Conservation (phyloP, 331 rosid species). For the Arachis monticola region DNA sequence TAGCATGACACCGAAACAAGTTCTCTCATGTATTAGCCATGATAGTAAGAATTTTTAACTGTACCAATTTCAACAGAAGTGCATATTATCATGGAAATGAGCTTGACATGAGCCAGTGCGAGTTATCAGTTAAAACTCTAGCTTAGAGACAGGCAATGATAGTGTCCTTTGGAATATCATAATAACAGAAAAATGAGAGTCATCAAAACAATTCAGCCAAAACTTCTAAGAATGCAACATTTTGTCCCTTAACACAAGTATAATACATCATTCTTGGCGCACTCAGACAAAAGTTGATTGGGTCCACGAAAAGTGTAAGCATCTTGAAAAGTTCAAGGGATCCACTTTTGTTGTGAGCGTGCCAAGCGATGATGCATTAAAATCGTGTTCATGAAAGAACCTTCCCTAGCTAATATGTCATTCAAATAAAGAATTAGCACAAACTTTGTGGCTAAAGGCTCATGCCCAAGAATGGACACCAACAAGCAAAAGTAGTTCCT, state of each 20-base stretch:
- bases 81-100: not conserved
- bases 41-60: not conserved
- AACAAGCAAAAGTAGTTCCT: slow-evolving; percentile 10
- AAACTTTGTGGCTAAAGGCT: slow-evolving; percentile 9
- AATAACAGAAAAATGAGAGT: slow-evolving; percentile 14
- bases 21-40: not conserved
- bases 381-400: too few species aligned
- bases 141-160: not conserved
- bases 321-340: too few species aligned
- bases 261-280: too few species aligned
- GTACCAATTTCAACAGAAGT: slow-evolving; percentile 4
- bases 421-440: slow-evolving; percentile 22
- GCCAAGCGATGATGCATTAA: too few species aligned
- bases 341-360: too few species aligned
- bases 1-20: not conserved
- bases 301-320: too few species aligned
- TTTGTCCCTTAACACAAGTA: too few species aligned
- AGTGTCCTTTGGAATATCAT: not conserved
- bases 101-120: not conserved
- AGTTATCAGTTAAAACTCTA: not conserved
- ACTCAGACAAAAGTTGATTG: too few species aligned
- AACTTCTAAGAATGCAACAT: slow-evolving; percentile 1
- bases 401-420: not conserved
- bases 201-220: slow-evolving; percentile 5
- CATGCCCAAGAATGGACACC: slow-evolving; percentile 20